Base-by-base conservation (phyloP, 202 grass and related monocot species). In the Setaria italica region DNA sequence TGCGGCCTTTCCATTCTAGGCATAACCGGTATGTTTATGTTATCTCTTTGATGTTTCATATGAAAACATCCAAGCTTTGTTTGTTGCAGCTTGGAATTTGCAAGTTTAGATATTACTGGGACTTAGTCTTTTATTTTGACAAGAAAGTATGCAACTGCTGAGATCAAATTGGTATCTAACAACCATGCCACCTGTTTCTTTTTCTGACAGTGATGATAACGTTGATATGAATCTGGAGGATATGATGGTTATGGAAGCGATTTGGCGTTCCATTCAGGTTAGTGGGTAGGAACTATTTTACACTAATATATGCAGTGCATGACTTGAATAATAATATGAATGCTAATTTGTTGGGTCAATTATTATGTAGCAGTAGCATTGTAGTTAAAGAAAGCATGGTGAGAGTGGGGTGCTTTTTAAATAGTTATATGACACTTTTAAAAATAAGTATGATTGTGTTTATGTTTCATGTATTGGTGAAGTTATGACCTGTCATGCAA, bases 231-330 rank as follows among this genome's bases (percentile, higher is more conserved):
- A 93, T 85, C 85, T 94, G 68, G 95, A 97, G 87, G 92, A 97
- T 29, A 90, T 97, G 88, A 97, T 94, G 95, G 84, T 97, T 93
- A 97, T 94, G 92, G 95, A 97, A 88, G 90, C 95, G 10, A 86
- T 97, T 88, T 93, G 92, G 90, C 90, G 91, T 64, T 97, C 95
- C 59, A 92, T 94, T 88, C 95, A 97, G 92, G 95, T 97, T 66
- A 79, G 42, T 81, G 42, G 58, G 63, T 49, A 4, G 10, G 63
- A 71, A 66, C 32, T 77, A 59, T 81, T 84, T 32, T 56, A 11
- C 79, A 63, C 63, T 34, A 82, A 68, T 84, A 35, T 86, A 66
- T 48, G 62, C 50, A 66, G 6, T 57, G 7, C 43, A 54, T 48
- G 42, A 16, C 62, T 32, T 80, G 16, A 68, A 55, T 75, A 64